Evolutionary conservation across 2,329 filamentous ascomycete species (phyloP).

Genomic region (Plectosphaerella sp.): DNA sequence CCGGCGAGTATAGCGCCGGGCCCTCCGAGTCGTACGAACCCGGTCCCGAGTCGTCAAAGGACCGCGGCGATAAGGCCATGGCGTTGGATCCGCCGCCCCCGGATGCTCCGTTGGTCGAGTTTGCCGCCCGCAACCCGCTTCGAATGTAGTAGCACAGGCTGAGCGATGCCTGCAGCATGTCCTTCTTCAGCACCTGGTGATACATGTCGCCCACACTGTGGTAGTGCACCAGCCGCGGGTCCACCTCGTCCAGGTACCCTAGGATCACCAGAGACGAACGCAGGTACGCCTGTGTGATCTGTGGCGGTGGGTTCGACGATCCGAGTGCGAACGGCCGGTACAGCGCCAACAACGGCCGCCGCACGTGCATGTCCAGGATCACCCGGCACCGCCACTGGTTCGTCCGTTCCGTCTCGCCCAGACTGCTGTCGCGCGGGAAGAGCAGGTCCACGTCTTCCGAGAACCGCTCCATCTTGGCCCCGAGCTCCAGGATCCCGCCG

Average conservation of each 20-base stretch:
- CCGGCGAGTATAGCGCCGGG: conserved; percentile 36
- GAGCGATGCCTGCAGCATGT: conserved; percentile 51
- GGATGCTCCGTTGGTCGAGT: not conserved
- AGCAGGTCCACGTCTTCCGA: conserved; percentile 52
- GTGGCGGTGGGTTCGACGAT: conserved; percentile 42
- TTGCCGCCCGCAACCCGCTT: conserved; percentile 16
- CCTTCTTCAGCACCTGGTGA: conserved; percentile 46
- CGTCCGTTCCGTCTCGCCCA: conserved; percentile 38
- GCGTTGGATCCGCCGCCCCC: conserved; percentile 6
- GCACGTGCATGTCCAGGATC: conserved; percentile 49
- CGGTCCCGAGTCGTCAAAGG: conserved; percentile 26
- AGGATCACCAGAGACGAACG: conserved; percentile 52
- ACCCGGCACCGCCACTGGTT: conserved; percentile 48
- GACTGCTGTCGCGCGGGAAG: conserved; percentile 39
- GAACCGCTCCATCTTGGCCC: conserved; percentile 46
- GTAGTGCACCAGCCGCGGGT: conserved; percentile 41
- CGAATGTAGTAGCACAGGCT: conserved; percentile 53
- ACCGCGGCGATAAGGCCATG: conserved; percentile 27
- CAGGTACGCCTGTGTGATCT: conserved; percentile 48
- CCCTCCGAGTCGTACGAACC: conserved; percentile 26
- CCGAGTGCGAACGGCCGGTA: conserved; percentile 53
- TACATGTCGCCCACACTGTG: conserved; percentile 47
- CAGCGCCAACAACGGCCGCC: conserved; percentile 45
- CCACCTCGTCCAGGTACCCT: conserved; percentile 50
- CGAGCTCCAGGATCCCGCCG: conserved; percentile 47